Conservation (phyloP, 202 grass and related monocot species). For the Thinopyrum obtusiflorum region DNA sequence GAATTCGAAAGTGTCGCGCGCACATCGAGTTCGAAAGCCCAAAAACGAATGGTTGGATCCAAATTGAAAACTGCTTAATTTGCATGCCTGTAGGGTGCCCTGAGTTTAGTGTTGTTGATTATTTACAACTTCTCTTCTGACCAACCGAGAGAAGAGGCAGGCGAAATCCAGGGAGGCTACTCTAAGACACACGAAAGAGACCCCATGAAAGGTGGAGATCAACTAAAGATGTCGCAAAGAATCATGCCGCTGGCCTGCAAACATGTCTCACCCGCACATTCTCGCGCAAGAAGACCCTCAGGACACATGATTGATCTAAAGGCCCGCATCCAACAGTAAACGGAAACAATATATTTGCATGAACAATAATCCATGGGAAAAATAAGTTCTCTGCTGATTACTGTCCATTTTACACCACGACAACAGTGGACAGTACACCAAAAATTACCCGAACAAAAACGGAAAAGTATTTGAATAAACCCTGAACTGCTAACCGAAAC, state of each 20-base stretch:
- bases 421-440: no score
- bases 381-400: no score
- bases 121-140: constrained; percentile 95
- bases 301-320: constrained; percentile 36
- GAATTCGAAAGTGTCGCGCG: no score
- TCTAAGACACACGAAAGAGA: constrained; percentile 64
- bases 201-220: constrained; percentile 78
- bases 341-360: no score
- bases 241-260: constrained; percentile 63
- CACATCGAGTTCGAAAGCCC: no score
- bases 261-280: constrained; percentile 68
- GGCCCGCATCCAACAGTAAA: constrained; percentile 10
- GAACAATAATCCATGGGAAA: no score
- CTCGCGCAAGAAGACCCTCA: constrained; percentile 61
- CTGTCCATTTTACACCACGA: no score
- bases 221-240: constrained; percentile 89
- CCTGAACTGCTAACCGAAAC: no score
- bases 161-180: constrained; percentile 88
- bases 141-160: constrained; percentile 71
- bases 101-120: constrained; percentile 68
- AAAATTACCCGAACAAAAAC: no score
- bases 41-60: no score
- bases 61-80: no score
- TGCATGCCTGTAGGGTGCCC: constrained; percentile 43
- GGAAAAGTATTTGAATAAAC: no score